Evolutionary conservation across 331 rosid genomes (phyloP), one percentile per base, ranked within the genome.

Genomic region (Prunus yedoensis): DNA sequence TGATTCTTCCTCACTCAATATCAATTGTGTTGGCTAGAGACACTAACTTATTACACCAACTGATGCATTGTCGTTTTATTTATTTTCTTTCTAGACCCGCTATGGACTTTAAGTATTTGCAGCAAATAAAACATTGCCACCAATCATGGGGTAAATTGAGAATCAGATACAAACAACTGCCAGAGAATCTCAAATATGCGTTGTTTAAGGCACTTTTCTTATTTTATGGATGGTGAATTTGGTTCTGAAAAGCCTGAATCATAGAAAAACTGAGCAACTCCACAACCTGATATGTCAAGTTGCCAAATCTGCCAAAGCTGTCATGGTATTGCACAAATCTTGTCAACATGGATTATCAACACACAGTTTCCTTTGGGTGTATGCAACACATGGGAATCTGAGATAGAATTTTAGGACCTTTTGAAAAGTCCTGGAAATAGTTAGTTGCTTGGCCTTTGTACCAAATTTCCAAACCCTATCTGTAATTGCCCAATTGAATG

Each of bases 301-400:
- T 38, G 50, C 9, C 50, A 64, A 64, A 35, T 64, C 2, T 43
- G 20, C 52, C 53, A 66, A 66, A 41, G 5, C 12, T 66, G 53
- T 43, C 52, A 66, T 11, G 52, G 25, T 43, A 3, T 2, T 3
- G 10, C 25, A 35, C 50, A 64, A 18, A 17, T 64, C 16, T 35
- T 66, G 70, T 20, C 70, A 20, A 21, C 27, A 41, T 1, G 17
- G 13, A 4, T 4, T 1, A 66, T 66, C 52, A 66, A 66, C n/a
- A 5, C 16, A 47, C 54, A 43, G 18, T 66, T 43, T 66, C 45
- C 6, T 43, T 30, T 72, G 38, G 45, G 35, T 72, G 76, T 30
- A 57, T 72, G 41, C 57, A 72, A 72, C 67, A 41, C 76, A 23
- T 72, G 67, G 76, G 67, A 72, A 58, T 72, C 67, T 72, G 43